Conservation (phyloP, 129 eudicot genomes). For the Flaveria ramosissima region DNA sequence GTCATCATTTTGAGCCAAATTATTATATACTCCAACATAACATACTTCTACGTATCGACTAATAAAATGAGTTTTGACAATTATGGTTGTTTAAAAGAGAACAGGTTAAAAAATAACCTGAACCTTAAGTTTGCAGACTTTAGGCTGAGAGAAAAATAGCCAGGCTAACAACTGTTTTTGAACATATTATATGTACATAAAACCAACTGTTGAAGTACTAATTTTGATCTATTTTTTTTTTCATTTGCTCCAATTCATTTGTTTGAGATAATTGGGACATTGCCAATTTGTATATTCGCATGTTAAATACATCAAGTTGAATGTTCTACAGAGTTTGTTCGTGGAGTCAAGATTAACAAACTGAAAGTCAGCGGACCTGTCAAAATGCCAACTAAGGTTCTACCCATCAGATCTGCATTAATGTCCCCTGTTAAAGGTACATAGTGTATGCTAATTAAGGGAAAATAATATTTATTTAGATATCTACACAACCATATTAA, state of each 20-base stretch:
- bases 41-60: not conserved
- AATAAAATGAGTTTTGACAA: not conserved
- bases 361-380: slow-evolving; percentile 25
- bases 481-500: not conserved
- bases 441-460: slow-evolving; percentile 3
- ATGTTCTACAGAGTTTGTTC: slow-evolving; percentile 29
- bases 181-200: not conserved
- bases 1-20: not conserved
- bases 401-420: slow-evolving; percentile 28
- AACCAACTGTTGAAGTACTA: not conserved
- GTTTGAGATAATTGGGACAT: not conserved
- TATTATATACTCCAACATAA: not conserved
- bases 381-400: slow-evolving; percentile 36
- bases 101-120: not conserved
- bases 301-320: not conserved
- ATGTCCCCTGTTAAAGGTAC: slow-evolving; percentile 41
- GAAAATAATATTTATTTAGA: not conserved
- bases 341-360: slow-evolving; percentile 28
- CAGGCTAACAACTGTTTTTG: not conserved
- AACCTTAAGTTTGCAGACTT: not conserved
- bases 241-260: not conserved
- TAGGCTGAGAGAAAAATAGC: not conserved
- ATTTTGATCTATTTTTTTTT: not conserved
- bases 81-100: not conserved
- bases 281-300: not conserved